Conservation (phyloP, 73 alveolate genomes). For the Loxodes magnus region DNA sequence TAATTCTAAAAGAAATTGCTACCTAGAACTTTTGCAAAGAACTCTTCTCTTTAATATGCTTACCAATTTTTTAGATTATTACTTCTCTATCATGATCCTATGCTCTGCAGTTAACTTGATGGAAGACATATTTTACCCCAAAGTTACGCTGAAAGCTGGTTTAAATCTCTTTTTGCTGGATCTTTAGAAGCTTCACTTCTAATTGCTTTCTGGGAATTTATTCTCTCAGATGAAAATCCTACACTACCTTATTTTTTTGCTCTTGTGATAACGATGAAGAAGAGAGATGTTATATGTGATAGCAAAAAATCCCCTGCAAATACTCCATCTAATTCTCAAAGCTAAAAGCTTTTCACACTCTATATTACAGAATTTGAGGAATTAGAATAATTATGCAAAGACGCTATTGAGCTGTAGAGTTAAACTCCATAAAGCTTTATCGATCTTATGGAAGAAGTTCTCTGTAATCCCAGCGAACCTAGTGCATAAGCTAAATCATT, state of each 20-base stretch:
- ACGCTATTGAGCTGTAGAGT: slow-evolving; percentile 1
- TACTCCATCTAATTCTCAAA: neutral
- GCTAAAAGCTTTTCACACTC: neutral
- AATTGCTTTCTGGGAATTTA: slow-evolving; percentile 12
- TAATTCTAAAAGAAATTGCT: slow-evolving; percentile 5
- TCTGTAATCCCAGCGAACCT: neutral
- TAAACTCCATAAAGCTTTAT: slow-evolving; percentile 8
- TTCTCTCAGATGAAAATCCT: slow-evolving; percentile 6
- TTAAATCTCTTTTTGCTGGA: slow-evolving; percentile 3
- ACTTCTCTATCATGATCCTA: slow-evolving; percentile 9
- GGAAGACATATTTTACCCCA: slow-evolving; percentile 5
- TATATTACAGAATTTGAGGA: slow-evolving; percentile 8
- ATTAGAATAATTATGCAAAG: slow-evolving; percentile 6
- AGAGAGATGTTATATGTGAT: too few species aligned
- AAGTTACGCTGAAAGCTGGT: slow-evolving; percentile 8
- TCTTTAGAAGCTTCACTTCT: neutral
- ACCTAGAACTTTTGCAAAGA: neutral
- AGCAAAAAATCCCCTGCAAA: slow-evolving; percentile 1
- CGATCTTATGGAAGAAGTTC: neutral
- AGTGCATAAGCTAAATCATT: neutral
- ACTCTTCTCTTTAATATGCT: slow-evolving; percentile 3
- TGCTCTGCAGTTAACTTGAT: slow-evolving; percentile 7
- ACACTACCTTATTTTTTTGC: slow-evolving; percentile 14
- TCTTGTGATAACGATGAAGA: neutral
- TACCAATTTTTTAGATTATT: slow-evolving; percentile 1